These are phyloP conservation scores for Pestalotiopsis sp. DNA, from an alignment of 2,329 filamentous ascomycete genomes.

Conservation along the genomic window DNA sequence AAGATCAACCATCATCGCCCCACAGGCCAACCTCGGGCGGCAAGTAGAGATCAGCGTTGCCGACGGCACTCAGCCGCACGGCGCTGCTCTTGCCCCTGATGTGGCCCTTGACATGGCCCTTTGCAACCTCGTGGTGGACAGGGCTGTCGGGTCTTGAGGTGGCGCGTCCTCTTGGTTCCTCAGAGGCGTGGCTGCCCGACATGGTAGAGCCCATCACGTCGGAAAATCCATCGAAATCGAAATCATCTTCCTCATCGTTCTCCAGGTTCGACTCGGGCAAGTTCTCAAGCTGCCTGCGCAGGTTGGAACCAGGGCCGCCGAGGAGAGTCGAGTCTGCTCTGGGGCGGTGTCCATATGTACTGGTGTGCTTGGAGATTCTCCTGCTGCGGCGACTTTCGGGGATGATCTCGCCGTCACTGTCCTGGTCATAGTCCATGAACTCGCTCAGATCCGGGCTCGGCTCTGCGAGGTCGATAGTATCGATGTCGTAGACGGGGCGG, in stretches of 20 bases:
- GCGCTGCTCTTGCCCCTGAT: conserved; percentile 37
- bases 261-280: conserved; percentile 15
- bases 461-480: conserved; percentile 27
- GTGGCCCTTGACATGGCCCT: conserved; percentile 21
- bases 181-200: conserved; percentile 18
- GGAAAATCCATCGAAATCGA: conserved; percentile 23
- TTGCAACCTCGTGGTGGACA: conserved; percentile 19
- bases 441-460: conserved; percentile 24
- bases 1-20: conserved; percentile 43
- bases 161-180: conserved; percentile 23
- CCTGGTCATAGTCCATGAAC: conserved; percentile 27
- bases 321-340: conserved; percentile 8
- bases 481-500: conserved; percentile 26
- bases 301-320: background rate
- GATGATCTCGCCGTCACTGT: conserved; percentile 22
- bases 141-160: conserved; percentile 43
- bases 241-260: conserved; percentile 25
- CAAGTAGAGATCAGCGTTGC: conserved; percentile 31
- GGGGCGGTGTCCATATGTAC: background rate
- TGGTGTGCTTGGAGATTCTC: conserved; percentile 1
- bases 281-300: conserved; percentile 14
- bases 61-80: conserved; percentile 45
- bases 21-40: conserved; percentile 31
- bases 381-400: conserved; percentile 16
- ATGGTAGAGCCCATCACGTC: conserved; percentile 10